Conservation (phyloP, 176 grass and related monocot genomes). For the Lolium rigidum region DNA sequence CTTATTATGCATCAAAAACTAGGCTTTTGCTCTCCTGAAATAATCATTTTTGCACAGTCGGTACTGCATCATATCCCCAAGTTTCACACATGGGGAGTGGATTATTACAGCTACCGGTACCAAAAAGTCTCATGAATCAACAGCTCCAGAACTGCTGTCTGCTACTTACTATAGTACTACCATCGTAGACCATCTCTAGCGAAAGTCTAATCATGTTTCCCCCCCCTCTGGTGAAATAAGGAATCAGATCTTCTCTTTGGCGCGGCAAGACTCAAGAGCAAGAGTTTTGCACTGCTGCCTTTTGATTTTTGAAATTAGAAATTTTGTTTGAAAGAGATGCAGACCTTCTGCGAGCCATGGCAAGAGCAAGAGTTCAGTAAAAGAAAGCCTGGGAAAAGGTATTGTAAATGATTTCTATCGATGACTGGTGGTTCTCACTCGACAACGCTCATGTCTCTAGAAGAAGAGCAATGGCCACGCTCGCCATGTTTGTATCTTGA, state of each 20-base stretch:
- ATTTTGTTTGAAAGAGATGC: not conserved
- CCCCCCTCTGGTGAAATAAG: not conserved
- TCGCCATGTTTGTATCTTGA: too few relatives aligned
- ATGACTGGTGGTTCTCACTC: too few relatives aligned
- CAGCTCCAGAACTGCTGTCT: not conserved
- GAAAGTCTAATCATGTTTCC: not conserved
- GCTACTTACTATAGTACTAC: not conserved
- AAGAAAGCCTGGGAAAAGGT: too few relatives aligned
- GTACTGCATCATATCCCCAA: not conserved
- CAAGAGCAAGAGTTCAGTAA: not conserved
- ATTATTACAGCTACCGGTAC: not conserved
- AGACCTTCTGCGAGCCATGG: not conserved
- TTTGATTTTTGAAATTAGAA: not conserved
- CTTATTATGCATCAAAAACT: not conserved
- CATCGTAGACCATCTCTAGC: not conserved
- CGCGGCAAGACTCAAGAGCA: not conserved
- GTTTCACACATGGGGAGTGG: not conserved
- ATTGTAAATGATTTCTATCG: too few relatives aligned
- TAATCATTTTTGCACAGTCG: not conserved
- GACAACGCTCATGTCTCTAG: too few relatives aligned
- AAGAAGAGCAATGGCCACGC: too few relatives aligned
- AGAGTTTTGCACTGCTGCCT: not conserved
- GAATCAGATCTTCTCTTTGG: not conserved
- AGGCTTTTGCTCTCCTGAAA: not conserved
- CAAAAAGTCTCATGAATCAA: not conserved